phyloP scores from a whole-genome alignment of 495 filamentous ascomycete species.

The Annulohypoxylon maeteangense region DNA sequence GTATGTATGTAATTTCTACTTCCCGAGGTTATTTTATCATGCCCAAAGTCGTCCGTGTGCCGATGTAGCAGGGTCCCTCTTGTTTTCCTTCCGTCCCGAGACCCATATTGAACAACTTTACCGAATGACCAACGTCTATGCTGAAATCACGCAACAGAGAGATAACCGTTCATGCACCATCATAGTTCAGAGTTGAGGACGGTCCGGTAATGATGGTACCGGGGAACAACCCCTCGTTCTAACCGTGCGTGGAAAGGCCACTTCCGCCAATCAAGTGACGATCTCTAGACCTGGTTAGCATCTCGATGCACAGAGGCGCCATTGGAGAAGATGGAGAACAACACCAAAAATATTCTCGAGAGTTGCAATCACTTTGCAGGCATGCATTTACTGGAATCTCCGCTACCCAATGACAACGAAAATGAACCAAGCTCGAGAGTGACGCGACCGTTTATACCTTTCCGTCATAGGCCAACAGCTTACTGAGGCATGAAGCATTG shows the following conservation, averaged over 20 bases:
- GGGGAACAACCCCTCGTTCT: constrained; percentile 26
- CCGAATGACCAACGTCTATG: neutral
- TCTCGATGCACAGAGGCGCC: constrained; percentile 19
- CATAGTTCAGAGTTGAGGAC: constrained; percentile 1
- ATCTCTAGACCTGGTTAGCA: neutral
- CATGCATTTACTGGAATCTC: constrained; percentile 25
- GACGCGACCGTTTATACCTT: neutral
- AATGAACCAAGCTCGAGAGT: neutral
- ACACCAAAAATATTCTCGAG: constrained; percentile 7
- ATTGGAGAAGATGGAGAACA: constrained; percentile 23
- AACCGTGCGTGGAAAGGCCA: constrained; percentile 25
- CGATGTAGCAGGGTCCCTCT: constrained; percentile 2
- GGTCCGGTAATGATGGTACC: neutral
- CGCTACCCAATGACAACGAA: neutral
- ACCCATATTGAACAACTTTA: constrained; percentile 2
- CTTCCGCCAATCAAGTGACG: constrained; percentile 26
- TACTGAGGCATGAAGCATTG: constrained; percentile 10
- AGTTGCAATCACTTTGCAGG: constrained; percentile 25
- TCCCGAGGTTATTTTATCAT: neutral
- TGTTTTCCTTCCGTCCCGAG: neutral
- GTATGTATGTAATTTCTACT: neutral
- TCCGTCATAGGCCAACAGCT: constrained; percentile 8
- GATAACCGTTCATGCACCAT: constrained; percentile 18
- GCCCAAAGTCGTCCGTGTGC: neutral
- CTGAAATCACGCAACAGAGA: constrained; percentile 8